Evolutionary conservation across 2,329 filamentous ascomycete species (phyloP).

Genomic region (Purpureocillium takamizusanense): DNA sequence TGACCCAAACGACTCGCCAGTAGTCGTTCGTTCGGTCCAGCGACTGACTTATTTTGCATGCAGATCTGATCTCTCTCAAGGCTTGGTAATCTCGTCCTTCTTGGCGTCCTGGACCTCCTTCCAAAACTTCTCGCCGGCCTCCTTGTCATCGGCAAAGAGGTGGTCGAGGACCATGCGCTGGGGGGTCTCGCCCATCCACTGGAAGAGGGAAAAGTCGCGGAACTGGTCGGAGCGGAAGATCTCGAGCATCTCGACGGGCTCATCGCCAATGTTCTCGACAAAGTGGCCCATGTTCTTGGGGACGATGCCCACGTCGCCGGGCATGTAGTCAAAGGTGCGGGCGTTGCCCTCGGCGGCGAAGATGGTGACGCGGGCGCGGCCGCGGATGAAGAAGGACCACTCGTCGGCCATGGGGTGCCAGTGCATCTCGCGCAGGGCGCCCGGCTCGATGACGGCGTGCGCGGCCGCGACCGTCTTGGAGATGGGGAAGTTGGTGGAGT

Average conservation of each 20-base stretch:
- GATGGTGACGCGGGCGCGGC: conserved; percentile 63
- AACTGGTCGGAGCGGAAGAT: conserved; percentile 66
- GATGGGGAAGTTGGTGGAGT: conserved; percentile 67
- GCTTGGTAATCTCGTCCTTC: conserved; percentile 39
- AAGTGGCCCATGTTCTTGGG: conserved; percentile 73
- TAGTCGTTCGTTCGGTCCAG: too few relatives aligned
- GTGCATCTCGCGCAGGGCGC: conserved; percentile 70
- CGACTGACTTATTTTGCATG: too few relatives aligned
- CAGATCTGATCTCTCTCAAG: too few relatives aligned
- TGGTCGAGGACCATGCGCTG: conserved; percentile 57
- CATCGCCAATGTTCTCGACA: conserved; percentile 72
- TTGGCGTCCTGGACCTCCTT: conserved; percentile 51
- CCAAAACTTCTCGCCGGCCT: conserved; percentile 54
- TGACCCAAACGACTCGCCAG: too few relatives aligned
- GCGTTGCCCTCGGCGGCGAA: conserved; percentile 62
- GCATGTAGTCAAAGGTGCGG: conserved; percentile 66
- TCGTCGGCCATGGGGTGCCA: conserved; percentile 76
- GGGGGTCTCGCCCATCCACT: conserved; percentile 68
- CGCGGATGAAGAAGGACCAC: conserved; percentile 71
- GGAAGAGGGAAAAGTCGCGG: conserved; percentile 63
- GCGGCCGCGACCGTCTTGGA: conserved; percentile 66
- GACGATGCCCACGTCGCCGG: conserved; percentile 70
- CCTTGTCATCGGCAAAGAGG: conserved; percentile 51
- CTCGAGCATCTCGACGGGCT: conserved; percentile 67
- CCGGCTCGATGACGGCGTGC: conserved; percentile 61